A percentile compares a stretch with the other conserved stretches of the same genome.
These are phyloP conservation scores for Septoria linicola DNA, from an alignment of 2,329 filamentous ascomycete genomes.

Conservation along the genomic window DNA sequence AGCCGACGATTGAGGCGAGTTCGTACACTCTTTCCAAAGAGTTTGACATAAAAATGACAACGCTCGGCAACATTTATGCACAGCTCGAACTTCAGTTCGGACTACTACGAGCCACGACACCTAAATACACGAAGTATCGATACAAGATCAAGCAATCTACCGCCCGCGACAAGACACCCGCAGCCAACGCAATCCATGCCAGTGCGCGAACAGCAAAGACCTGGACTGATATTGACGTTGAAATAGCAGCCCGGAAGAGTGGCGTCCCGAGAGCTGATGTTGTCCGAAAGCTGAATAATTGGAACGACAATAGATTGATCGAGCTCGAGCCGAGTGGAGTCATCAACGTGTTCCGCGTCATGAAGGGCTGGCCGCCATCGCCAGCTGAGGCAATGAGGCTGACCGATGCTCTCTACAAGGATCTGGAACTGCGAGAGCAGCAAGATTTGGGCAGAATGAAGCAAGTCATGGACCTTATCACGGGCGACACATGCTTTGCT, in stretches of 20 bases:
- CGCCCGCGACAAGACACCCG: slow-evolving; percentile 42
- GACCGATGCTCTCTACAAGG: slow-evolving; percentile 49
- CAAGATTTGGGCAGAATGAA: slow-evolving; percentile 54
- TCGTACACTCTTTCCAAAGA: slow-evolving; percentile 49
- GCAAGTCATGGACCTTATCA: slow-evolving; percentile 56
- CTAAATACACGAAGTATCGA: slow-evolving; percentile 57
- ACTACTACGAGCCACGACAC: slow-evolving; percentile 57
- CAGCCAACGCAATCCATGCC: slow-evolving; percentile 48
- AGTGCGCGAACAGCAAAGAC: slow-evolving; percentile 45
- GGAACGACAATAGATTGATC: slow-evolving; percentile 52
- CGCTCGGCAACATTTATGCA: slow-evolving; percentile 57
- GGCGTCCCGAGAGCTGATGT: slow-evolving; percentile 48
- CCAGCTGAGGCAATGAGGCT: slow-evolving; percentile 47
- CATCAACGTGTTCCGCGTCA: slow-evolving; percentile 55
- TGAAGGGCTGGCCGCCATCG: slow-evolving; percentile 47
- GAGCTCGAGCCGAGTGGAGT: slow-evolving; percentile 55
- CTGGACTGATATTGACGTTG: slow-evolving; percentile 52
- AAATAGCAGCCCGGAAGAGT: slow-evolving; percentile 37
- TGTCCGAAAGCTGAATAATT: slow-evolving; percentile 56
- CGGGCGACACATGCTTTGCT: slow-evolving; percentile 53
- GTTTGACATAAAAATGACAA: slow-evolving; percentile 54
- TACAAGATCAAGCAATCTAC: slow-evolving; percentile 44
- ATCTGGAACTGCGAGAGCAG: slow-evolving; percentile 54
- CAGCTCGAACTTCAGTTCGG: slow-evolving; percentile 60
- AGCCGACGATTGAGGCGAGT: slow-evolving; percentile 45